A percentile compares a stretch with the other conserved stretches of the same genome.
These are phyloP conservation scores for Incumbomyces delicatus DNA, from an alignment of 2,329 filamentous ascomycete genomes.

Conservation along the genomic window DNA sequence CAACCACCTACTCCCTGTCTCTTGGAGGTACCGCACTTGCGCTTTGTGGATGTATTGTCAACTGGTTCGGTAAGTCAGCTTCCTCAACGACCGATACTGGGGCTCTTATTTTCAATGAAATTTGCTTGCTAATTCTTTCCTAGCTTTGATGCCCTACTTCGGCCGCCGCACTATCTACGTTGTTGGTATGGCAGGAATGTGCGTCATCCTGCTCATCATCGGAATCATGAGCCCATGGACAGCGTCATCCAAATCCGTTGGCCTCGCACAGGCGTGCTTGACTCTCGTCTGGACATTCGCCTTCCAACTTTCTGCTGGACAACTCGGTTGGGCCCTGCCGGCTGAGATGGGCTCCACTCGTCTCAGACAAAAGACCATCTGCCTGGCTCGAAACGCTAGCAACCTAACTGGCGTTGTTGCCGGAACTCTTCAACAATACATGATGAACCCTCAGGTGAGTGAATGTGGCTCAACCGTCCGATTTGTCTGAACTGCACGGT, in stretches of 20 bases:
- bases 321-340: constrained; percentile 42
- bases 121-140: neutral
- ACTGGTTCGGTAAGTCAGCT: constrained; percentile 21
- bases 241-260: constrained; percentile 16
- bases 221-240: constrained; percentile 21
- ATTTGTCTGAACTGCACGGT: constrained; percentile 29
- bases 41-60: constrained; percentile 66
- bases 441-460: constrained; percentile 19
- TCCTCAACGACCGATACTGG: no score
- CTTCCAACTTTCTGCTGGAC: constrained; percentile 46
- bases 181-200: constrained; percentile 62
- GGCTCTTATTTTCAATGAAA: no score
- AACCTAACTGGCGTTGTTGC: constrained; percentile 34
- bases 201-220: constrained; percentile 46
- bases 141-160: constrained; percentile 40
- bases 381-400: constrained; percentile 44
- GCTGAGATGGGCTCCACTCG: constrained; percentile 46
- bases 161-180: constrained; percentile 68
- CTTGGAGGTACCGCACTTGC: constrained; percentile 63
- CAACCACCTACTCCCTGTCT: constrained; percentile 46
- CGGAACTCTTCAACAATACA: constrained; percentile 24
- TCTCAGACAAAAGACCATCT: constrained; percentile 46
- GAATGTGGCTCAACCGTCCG: constrained; percentile 26
- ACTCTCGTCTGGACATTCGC: constrained; percentile 41
- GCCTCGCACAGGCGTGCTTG: constrained; percentile 32